Base-by-base conservation (phyloP, 2,329 filamentous ascomycete species). In the Emericellopsis cladophorae region DNA sequence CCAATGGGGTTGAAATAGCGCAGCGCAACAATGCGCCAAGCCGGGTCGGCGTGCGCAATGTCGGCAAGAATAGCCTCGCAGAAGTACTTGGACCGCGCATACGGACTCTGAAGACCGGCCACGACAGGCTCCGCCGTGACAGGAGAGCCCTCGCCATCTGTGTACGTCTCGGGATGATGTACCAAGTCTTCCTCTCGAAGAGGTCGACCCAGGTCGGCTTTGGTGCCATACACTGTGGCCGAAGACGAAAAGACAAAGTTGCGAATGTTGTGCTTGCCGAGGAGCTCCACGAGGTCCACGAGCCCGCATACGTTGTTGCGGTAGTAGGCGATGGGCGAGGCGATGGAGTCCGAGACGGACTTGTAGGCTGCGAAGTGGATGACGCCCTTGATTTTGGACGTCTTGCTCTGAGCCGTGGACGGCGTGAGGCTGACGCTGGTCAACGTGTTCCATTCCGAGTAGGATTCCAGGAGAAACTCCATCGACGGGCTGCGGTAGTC, bases 321-420 rank as follows among this genome's bases (percentile, higher is more conserved):
- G 56, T 82, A 83, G 57, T 83, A 83, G 44, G 70, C 70, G 42
- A 82, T 56, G 1, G 78, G 78, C 43, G 66, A 60, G 22, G 59
- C 56, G 45, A 81, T 80, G 35, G 74, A 80, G 49, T 83, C 77
- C 22, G 70, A 69, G 0, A 81, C 76, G 2, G 77, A 75, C 54
- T 82, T 82, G 62, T 74, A 74, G 1, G 79, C 79, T 12, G 79
- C 79, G 48, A 82, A 82, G 51, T 83, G 79, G 43, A 83, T 80
- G n/a, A 82, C 76, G 1, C 76, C 77, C 1, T 62, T 60, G 45
- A 81, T 78, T 24, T 60, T 65, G 3, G 73, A 76, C 40, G 44
- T 48, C 32, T 52, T 51, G 1, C 41, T 41, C 33, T 48, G 35
- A 7, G 43, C 37, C n/a, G 40, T 23, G 1, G 39, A 15, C 3